Base-by-base conservation (phyloP, 2,329 filamentous ascomycete genomes). In the Fusarium verticillioides region DNA sequence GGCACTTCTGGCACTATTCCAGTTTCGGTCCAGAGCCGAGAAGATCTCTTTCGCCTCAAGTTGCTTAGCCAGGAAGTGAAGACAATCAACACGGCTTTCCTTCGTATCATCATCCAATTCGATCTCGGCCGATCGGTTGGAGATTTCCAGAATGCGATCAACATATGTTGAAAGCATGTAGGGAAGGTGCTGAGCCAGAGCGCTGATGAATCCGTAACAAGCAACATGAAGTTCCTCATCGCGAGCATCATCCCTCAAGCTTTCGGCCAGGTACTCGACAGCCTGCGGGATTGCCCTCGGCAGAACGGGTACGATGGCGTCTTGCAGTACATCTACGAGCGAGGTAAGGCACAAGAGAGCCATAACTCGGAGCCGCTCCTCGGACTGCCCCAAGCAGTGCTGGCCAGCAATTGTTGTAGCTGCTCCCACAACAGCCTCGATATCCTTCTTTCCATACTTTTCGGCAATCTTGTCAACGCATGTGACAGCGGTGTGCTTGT, bases 381-480 rank as follows among this genome's bases (percentile, higher is more conserved):
- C 93, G 18, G 87, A 82, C 79, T 93, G 92, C 42, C 93, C 93
- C 54, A 98, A 88, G 72, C 94, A 96, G 72, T 93, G 86, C 61
- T 90, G 85, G 46, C 95, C 91, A 42, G 93, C 91, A 76, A 99
- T 92, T 4, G 92, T 92, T 66, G 91, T 86, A 9, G 95, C 94
- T 9, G 95, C 93, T 9, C 89, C 89, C 32, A 93, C 87, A 49
- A 97, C 93, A 49, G 91, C 91, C 74, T 93, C 90, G 4, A 93
- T 87, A 78, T 97, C 94, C 81, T 95, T 97, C 85, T 96, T 97
- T 75, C 96, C 97, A 80, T 97, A 98, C 81, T 96, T 96, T 83
- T 98, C 95, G 5, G 94, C 90, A 71, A 99, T 97, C 81, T 94
- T 94, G 83, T 98, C 95, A 49, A 98, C 92, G 77, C 96, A 98